Evolutionary conservation across 2,329 filamentous ascomycete genomes (phyloP).

Genomic region (Nectriaceae sp.): DNA sequence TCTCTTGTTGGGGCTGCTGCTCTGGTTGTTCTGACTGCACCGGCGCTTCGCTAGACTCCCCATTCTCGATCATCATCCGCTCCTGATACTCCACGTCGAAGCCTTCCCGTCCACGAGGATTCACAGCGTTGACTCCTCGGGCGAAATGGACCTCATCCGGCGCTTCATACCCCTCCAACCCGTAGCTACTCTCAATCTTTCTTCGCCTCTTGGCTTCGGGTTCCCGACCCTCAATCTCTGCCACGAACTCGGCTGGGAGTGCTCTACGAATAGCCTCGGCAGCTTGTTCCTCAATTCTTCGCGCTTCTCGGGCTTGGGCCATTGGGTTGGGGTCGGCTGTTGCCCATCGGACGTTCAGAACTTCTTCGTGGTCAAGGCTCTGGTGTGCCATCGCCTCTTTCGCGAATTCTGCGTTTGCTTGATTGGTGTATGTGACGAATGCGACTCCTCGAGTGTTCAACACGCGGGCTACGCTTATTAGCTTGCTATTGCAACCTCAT

Average conservation of each 20-base stretch:
- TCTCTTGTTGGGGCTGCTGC: constrained; percentile 39
- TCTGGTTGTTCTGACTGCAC: constrained; percentile 37
- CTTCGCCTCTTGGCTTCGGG: constrained; percentile 84
- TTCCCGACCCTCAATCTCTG: constrained; percentile 90
- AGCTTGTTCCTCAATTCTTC: constrained; percentile 90
- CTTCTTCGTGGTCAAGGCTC: constrained; percentile 84
- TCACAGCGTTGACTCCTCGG: constrained; percentile 69
- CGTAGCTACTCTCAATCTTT: constrained; percentile 87
- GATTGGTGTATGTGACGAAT: constrained; percentile 92
- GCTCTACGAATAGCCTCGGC: constrained; percentile 90
- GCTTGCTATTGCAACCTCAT: neutral
- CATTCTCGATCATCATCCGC: constrained; percentile 57
- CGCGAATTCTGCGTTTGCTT: constrained; percentile 86
- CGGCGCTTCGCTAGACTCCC: constrained; percentile 46
- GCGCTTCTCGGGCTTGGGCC: constrained; percentile 88
- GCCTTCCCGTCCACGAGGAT: constrained; percentile 58
- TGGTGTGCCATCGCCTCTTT: constrained; percentile 97
- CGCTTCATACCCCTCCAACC: constrained; percentile 87
- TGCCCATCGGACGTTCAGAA: constrained; percentile 95
- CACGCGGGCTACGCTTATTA: constrained; percentile 60
- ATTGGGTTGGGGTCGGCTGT: constrained; percentile 95
- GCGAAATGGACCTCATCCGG: constrained; percentile 94
- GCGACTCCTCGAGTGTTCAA: constrained; percentile 87
- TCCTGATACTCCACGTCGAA: constrained; percentile 66
- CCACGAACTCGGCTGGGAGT: constrained; percentile 85